Conservation (phyloP, 1,139 yeast genomes). For the Yamadazyma kanchanaburiensis region DNA sequence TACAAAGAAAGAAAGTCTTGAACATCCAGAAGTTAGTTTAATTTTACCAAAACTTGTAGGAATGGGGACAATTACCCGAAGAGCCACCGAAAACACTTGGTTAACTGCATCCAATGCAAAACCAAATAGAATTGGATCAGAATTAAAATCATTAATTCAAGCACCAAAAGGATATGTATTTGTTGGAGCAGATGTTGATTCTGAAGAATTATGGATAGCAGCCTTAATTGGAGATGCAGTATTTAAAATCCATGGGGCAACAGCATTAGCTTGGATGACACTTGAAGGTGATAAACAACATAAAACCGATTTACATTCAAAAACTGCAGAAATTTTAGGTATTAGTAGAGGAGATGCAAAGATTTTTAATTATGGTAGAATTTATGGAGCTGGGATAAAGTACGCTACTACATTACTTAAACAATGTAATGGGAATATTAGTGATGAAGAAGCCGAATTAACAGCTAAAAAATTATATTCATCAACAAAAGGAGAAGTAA, state of each 20-base stretch:
- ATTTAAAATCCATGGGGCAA: conserved; percentile 88
- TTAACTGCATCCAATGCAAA: conserved; percentile 95
- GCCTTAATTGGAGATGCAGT: conserved; percentile 90
- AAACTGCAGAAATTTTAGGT: conserved; percentile 86
- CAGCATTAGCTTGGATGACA: conserved; percentile 99
- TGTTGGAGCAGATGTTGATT: conserved; percentile 98
- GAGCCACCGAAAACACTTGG: conserved; percentile 99
- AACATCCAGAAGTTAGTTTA: conserved; percentile 50
- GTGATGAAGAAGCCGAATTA: conserved; percentile 65
- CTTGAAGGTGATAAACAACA: conserved; percentile 89
- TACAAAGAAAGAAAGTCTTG: conserved; percentile 19
- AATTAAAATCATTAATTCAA: conserved; percentile 76
- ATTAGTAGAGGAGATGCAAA: conserved; percentile 92
- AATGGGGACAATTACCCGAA: conserved; percentile 95
- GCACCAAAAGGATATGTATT: conserved; percentile 91
- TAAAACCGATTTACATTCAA: conserved; percentile 93
- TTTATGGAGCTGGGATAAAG: conserved; percentile 94
- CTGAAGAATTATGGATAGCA: conserved; percentile 98
- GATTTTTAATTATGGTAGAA: conserved; percentile 92
- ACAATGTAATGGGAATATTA: conserved; percentile 70
- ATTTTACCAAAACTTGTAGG: conserved; percentile 81
- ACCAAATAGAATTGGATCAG: conserved; percentile 82
- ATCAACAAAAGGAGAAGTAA: conserved; percentile 73
- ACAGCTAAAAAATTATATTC: conserved; percentile 70
- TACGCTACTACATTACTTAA: conserved; percentile 81